Base-by-base conservation (phyloP, 768 basidiomycete species). In the Lactarius pseudohatsudake region DNA sequence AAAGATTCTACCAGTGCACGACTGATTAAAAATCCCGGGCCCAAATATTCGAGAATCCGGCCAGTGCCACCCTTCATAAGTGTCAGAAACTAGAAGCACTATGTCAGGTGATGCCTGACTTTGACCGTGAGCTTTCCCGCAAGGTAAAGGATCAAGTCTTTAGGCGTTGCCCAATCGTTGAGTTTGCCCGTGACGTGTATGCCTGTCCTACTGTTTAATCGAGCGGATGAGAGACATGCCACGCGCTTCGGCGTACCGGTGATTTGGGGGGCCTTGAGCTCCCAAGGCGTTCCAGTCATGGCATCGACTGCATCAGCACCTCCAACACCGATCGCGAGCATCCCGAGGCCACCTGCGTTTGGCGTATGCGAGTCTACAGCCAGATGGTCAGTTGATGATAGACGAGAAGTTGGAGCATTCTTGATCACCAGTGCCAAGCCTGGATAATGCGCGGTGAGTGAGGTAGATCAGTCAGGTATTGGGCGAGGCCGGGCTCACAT, bases 231-330 rank as follows among this genome's bases (percentile, higher is more conserved):
- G 34, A 9, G 18, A 43, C 13, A 64, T 18, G 3, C 38, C 57
- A 55, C 45, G 28, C 61, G 54, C 15, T 40, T 16, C 22, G 55
- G 71, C 85, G 72, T 69, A 91, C 92, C 92, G 59, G 91, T 82
- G 34, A 97, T 82, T 68, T 88, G 82, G 13, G 94, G 94, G 22
- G 93, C 93, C 77, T 96, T 97, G 60, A 98, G 79, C 77, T 98
- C 96, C 97, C 97, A 99, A 53, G 96, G 95, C 13, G 95, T 98
- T 59, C 91, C 94, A 3, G 96, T 98, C 87, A 99, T 90, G 10
- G 95, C 96, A 76, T 99, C 97, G 22, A 98, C 96, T 28, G 94
- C 94, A 74, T 99, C 97, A 40, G 96, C 97, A 63, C 97, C 97
- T 67, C 97, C 97, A n/a, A 99, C 96, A 60, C 97, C 97, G 62